Evolutionary conservation across 306 rosid species (phyloP).

Genomic region (Lathyrus aphaca): DNA sequence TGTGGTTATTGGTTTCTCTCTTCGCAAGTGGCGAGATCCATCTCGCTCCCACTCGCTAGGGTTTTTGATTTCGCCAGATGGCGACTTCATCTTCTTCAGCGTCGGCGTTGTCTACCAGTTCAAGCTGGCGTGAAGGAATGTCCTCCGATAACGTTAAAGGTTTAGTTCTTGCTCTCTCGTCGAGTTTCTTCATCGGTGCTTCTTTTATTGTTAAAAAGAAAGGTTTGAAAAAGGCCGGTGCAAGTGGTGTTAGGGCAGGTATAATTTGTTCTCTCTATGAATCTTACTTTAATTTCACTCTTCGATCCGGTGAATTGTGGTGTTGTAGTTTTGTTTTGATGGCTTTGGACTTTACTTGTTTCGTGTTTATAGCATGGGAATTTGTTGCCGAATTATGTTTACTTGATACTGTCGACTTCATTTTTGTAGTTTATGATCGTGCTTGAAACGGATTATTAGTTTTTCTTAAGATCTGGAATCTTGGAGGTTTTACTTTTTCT

Average conservation of each 20-base stretch:
- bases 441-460: background rate
- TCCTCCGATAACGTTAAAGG: slow-evolving; percentile 84
- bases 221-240: slow-evolving; percentile 92
- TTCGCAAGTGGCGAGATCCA: background rate
- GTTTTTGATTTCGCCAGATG: slow-evolving; percentile 43
- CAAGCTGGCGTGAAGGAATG: slow-evolving; percentile 83
- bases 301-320: no score
- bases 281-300: no score
- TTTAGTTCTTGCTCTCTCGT: slow-evolving; percentile 74
- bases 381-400: slow-evolving; percentile 3
- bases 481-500: slow-evolving; percentile 4
- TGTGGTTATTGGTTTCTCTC: no score
- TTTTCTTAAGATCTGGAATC: slow-evolving; percentile 38
- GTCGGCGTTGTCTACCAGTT: background rate
- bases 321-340: no score
- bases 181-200: slow-evolving; percentile 86
- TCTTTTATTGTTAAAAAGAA: slow-evolving; percentile 91
- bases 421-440: background rate
- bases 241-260: slow-evolving; percentile 92
- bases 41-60: slow-evolving; percentile 34
- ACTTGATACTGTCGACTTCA: slow-evolving; percentile 24
- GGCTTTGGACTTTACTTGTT: slow-evolving; percentile 5
- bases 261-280: background rate
- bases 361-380: background rate
- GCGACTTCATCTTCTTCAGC: slow-evolving; percentile 29